Conservation (phyloP, 257 asterid species). For the Solanum piurae region DNA sequence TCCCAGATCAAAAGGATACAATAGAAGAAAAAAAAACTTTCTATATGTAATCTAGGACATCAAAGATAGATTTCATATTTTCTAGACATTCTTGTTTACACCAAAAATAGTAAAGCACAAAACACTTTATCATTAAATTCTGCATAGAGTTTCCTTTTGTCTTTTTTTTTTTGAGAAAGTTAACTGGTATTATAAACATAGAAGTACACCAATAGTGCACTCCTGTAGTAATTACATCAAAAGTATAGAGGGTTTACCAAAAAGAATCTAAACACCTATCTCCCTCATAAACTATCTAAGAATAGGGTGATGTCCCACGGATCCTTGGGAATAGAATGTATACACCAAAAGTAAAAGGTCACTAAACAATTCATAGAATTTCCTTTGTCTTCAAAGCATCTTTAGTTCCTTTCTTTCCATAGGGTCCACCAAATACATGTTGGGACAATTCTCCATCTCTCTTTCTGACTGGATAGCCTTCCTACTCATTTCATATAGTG, state of each 20-base stretch:
- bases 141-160: neutral
- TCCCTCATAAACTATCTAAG: no score
- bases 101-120: neutral
- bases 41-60: neutral
- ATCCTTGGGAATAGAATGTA: no score
- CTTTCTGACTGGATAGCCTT: neutral
- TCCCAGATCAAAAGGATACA: neutral
- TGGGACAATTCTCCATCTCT: neutral
- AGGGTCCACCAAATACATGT: neutral
- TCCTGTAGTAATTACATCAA: no score
- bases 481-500: neutral
- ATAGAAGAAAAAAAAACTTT: neutral
- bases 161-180: no score
- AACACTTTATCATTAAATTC: neutral
- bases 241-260: no score
- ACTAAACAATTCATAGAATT: neutral
- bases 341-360: no score
- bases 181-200: no score
- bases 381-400: neutral
- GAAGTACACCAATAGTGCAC: no score
- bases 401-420: neutral
- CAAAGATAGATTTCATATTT: neutral
- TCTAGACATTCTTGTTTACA: neutral
- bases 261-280: no score
- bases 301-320: no score